These are phyloP conservation scores for Suillus placidus DNA, from an alignment of 768 basidiomycete genomes.

Conservation along the genomic window DNA sequence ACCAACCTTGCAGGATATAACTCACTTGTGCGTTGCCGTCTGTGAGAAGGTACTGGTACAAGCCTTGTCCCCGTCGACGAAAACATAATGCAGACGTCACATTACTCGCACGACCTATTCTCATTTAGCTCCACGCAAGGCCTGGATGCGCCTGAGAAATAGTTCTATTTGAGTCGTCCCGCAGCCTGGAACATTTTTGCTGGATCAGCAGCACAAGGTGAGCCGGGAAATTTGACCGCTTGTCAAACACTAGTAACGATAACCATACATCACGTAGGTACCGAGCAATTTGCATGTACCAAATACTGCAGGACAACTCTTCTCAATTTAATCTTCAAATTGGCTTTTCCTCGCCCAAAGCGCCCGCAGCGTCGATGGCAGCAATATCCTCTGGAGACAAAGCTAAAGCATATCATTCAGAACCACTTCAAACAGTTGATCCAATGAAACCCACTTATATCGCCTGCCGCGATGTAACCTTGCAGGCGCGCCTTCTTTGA, in stretches of 20 bases:
- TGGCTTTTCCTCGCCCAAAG: slow-evolving; percentile 13
- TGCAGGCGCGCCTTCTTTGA: slow-evolving; percentile 66
- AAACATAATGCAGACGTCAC: not conserved
- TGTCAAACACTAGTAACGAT: no score
- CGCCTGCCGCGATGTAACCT: slow-evolving; percentile 69
- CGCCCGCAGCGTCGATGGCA: slow-evolving; percentile 57
- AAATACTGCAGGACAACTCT: not conserved
- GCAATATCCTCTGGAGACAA: slow-evolving; percentile 52
- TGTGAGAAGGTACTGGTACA: not conserved
- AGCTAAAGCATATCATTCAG: slow-evolving; percentile 6
- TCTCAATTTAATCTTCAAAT: not conserved
- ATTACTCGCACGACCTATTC: not conserved
- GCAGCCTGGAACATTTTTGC: not conserved
- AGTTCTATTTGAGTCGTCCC: not conserved
- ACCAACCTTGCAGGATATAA: not conserved
- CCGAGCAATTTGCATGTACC: not conserved
- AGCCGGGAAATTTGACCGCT: not conserved
- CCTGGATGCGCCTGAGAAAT: not conserved
- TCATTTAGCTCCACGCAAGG: not conserved
- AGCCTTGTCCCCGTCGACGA: not conserved
- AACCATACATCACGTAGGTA: not conserved
- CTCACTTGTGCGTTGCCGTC: not conserved
- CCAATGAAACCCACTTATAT: slow-evolving; percentile 49
- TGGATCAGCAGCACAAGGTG: not conserved
- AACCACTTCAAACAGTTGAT: not conserved